Percentiles rank a stretch among this genome's conserved stretches.
phyloP scores from a whole-genome alignment of 2,329 filamentous ascomycete species.

The Beauveria sp. region DNA sequence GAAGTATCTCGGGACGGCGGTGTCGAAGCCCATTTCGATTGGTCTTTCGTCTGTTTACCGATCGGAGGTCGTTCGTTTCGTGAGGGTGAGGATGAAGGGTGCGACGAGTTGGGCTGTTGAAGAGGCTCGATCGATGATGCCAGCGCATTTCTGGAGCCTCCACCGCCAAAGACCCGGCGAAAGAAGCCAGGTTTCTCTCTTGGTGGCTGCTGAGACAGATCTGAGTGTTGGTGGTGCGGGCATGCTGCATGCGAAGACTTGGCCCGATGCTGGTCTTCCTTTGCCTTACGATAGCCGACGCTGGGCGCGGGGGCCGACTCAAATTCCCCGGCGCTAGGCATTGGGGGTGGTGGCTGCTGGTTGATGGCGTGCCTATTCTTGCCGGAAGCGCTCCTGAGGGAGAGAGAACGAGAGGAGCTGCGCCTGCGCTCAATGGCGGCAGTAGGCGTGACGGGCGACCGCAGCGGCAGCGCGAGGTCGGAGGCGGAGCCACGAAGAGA shows the following conservation, averaged over 20 bases:
- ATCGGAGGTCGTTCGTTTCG: not conserved
- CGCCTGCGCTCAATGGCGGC: not conserved
- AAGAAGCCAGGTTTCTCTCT: slow-evolving; percentile 85
- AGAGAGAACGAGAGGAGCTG: slow-evolving; percentile 3
- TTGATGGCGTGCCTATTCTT: not conserved
- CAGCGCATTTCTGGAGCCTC: slow-evolving; percentile 50
- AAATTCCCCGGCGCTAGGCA: slow-evolving; percentile 28
- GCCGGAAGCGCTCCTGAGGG: slow-evolving; percentile 1
- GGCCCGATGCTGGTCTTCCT: slow-evolving; percentile 29
- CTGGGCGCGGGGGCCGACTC: slow-evolving; percentile 51
- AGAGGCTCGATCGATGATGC: slow-evolving; percentile 17
- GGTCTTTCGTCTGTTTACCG: not conserved
- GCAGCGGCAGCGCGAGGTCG: not conserved
- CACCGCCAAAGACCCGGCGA: slow-evolving; percentile 76
- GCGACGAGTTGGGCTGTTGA: not conserved
- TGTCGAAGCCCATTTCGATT: slow-evolving; percentile 36
- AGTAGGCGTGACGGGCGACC: not conserved
- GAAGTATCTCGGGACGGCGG: slow-evolving; percentile 42
- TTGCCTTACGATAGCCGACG: slow-evolving; percentile 52
- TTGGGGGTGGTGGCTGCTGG: slow-evolving; percentile 15
- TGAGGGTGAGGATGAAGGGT: slow-evolving; percentile 19
- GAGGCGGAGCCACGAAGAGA: not conserved
- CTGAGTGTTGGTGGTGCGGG: slow-evolving; percentile 35
- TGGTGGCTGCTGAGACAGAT: slow-evolving; percentile 25
- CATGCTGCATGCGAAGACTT: slow-evolving; percentile 33